Conservation (phyloP, 441 rosid genomes). For the Flueggea neowawraea region DNA sequence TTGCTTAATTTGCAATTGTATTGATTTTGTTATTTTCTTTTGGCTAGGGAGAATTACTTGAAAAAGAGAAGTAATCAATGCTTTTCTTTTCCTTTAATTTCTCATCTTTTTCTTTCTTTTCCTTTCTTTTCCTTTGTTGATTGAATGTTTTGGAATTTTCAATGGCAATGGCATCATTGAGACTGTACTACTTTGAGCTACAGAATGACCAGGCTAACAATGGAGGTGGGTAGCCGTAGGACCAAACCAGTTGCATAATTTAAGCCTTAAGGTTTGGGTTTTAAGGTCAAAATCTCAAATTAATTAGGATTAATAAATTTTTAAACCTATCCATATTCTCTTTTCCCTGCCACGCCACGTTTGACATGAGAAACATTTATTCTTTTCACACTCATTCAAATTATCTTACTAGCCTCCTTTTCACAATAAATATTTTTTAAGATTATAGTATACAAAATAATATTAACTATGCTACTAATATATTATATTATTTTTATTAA, state of each 20-base stretch:
- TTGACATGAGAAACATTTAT: no score
- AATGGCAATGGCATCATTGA: constrained; percentile 14
- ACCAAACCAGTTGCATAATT: neutral
- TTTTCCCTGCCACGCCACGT: no score
- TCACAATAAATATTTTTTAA: no score
- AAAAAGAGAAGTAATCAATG: constrained; percentile 14
- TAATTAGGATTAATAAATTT: no score
- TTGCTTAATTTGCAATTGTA: constrained; percentile 17
- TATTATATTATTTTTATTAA: no score
- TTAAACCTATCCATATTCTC: no score
- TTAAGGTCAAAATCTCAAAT: no score
- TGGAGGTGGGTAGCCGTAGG: constrained; percentile 15
- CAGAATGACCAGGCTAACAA: constrained; percentile 10
- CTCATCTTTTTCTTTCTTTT: neutral
- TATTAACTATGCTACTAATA: no score
- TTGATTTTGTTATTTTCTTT: constrained; percentile 19
- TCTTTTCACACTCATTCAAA: no score
- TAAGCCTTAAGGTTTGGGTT: no score
- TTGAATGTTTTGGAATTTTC: neutral
- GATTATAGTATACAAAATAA: no score
- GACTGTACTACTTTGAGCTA: neutral
- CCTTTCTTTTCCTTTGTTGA: neutral
- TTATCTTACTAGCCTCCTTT: no score
- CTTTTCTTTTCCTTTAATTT: neutral
- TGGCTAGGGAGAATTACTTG: constrained; percentile 13